Evolutionary conservation across 495 filamentous ascomycete species (phyloP), one percentile per base, ranked within the genome.

Genomic region (Letharia columbiana): DNA sequence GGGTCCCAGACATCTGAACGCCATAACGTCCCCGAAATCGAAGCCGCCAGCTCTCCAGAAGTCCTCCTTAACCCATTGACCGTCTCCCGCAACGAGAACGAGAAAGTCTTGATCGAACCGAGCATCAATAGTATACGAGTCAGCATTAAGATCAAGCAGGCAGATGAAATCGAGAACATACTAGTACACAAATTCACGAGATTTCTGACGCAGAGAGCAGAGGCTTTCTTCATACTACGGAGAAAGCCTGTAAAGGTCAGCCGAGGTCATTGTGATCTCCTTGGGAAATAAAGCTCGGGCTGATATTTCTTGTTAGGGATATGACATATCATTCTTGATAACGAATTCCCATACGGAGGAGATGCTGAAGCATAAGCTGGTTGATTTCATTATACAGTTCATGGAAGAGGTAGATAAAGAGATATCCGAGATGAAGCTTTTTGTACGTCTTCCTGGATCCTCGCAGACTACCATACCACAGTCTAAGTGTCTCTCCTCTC

Each of bases 321-420:
- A 98, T 73, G 94, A 99, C 69, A 99, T 99, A 73, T 96, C 92
- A 4, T 98, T 99, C 82, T 77, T 99, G 71, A 93, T 99, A 70
- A 98, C 95, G 18, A 98, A 99, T 76, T 91, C 91, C 81, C 94
- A 99, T 71, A 97, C 93, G 23, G 95, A 98, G 75, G 88, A 92
- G 71, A 94, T 99, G 91, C 76, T 98, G 72, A 98, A 96, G 80
- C 91, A 98, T 73, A 97, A 98, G 79, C 80, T 98, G 67, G 95
- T 98, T 13, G 94, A 98, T 73, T 98, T 98, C 72, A 94, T 98
- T 67, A 96, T 99, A 67, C 87, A 96, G 69, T 98, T 97, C 74
- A 97, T 98, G 92, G 93, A 98, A 78, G 95, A 99, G 73, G 94
- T 98, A 40, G 94, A 98, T 73, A 98, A 98, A 80, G 95, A 99